Base-by-base conservation (phyloP, 208 protist genomes). In the Acanthamoeba quina region DNA sequence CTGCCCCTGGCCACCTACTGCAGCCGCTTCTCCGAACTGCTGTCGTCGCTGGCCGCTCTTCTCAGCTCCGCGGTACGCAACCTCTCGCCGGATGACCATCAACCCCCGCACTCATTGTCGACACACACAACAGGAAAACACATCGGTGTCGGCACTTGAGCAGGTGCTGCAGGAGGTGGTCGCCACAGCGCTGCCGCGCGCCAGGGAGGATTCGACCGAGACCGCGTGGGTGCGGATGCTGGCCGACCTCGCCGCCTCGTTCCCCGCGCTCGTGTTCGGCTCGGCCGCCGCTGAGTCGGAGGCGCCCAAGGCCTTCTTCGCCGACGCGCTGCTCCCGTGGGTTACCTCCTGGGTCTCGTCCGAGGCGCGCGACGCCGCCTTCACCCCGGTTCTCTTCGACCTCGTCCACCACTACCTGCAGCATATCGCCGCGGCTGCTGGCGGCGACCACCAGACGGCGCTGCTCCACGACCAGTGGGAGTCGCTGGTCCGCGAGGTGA, bases 121-220 rank as follows among this genome's bases (percentile, higher is more conserved):
- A 24, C 31, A 41, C 34, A 74, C 66, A 52, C 37, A 15, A 26
- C 19, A 78, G 70, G 70, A 49, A 26, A 52, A 17, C 29, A 34
- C 70, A 10, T 78, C 70, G 31, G 34, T 21, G 70, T 26, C 29
- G 9, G 70, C 70, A 10, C 70, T 86, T n/a, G 78, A 86, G 44
- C 78, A 86, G 34, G 78, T 86, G 52, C 49, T 86, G 52, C 78
- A 49, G 62, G 78, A 86, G 21, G 49, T 86, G 24, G 78, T 62
- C 31, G 78, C 21, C 0, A 86, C 47, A n/a, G 52, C 49, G 19
- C 78, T 86, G 5, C 78, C 78, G 44, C 78, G 78, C 5, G 78
- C 78, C 78, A 31, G 21, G 29, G 49, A 34, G 13, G 78, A 86
- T 11, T 1, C 44, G 10, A 86, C 5, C 17, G 78, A 86, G n/a